Conservation (phyloP, 257 asterid species). For the Cinchona pubescens region DNA sequence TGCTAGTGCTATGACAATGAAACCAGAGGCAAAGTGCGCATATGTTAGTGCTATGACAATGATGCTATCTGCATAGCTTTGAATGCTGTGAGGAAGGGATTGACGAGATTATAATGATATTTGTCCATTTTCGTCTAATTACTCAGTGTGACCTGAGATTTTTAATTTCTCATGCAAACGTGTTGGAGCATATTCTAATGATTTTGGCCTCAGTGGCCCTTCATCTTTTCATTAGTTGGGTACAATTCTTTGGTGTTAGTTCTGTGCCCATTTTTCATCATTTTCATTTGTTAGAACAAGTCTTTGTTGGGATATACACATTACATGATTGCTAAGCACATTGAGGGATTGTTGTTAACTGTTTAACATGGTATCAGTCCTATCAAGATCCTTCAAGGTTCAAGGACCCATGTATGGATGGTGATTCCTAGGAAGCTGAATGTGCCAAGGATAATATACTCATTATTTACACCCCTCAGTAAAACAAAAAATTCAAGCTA, state of each 20-base stretch:
- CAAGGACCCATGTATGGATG: neutral
- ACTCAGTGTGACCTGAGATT: neutral
- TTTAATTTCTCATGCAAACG: neutral
- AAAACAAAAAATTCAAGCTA: neutral
- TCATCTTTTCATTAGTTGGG: neutral
- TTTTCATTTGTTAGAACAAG: neutral
- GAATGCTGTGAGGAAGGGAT: neutral
- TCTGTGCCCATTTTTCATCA: neutral
- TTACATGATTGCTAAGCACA: neutral
- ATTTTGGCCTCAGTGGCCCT: neutral
- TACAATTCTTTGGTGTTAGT: neutral
- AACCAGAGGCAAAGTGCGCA: too few species aligned
- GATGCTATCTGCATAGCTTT: neutral
- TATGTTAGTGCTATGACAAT: too few species aligned
- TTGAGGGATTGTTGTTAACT: neutral
- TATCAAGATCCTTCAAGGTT: too few species aligned
- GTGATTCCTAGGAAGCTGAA: neutral
- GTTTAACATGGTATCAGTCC: neutral
- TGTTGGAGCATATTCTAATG: slow-evolving; percentile 1
- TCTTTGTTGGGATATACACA: neutral
- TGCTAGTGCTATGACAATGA: neutral
- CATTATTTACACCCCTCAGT: neutral
- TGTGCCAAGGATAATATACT: neutral
- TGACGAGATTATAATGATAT: neutral
- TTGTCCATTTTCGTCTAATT: neutral